Base-by-base conservation (phyloP, 2,329 filamentous ascomycete species). In the Fusarium siculi region DNA sequence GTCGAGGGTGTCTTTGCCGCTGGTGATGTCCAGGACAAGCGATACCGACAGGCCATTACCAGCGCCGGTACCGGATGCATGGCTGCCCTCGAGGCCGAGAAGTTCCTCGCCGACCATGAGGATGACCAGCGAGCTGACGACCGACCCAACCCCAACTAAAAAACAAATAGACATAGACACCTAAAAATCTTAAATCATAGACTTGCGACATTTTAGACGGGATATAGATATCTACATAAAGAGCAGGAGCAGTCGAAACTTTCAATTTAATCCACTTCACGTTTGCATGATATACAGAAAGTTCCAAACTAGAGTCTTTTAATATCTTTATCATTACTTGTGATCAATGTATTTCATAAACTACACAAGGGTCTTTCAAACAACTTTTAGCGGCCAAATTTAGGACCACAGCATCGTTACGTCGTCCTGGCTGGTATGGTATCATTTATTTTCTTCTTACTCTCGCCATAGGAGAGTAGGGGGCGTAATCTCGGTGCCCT, bases 11-110 rank as follows among this genome's bases (percentile, higher is more conserved):
- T 99, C 25, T 99, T 98, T 81, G 96, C 96, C 42, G 96, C 96
- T 15, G 96, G 96, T 73, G 96, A 99, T 81, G 97, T 99, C 15
- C 96, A 99, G 87, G 97, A 99, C 82, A 99, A 98, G 92, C 91
- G 92, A 81, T 99, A 99, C 84, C 91, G 96, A 81, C 96, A 99
- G 86, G 96, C 96, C 52, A 97, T 99, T 76, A 99, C 96, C 74
- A 98, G 95, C 85, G 96, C 96, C 77, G 96, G 94, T 68, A 95
- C 95, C 69, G 96, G 96, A 73, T 99, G 96, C 84, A 92, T 98
- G 86, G 96, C 96, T 59, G 96, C 96, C 16, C 89, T 99, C 61
- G 96, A 99, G 80, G 96, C 96, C 15, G 96, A 99, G 85, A 97
- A 97, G 83, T 98, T 89, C 86, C 86, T 99, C 61, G 87, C 93